Evolutionary conservation across 306 rosid genomes (phyloP), one percentile per base, ranked within the genome.

Genomic region (Prunus armeniaca): DNA sequence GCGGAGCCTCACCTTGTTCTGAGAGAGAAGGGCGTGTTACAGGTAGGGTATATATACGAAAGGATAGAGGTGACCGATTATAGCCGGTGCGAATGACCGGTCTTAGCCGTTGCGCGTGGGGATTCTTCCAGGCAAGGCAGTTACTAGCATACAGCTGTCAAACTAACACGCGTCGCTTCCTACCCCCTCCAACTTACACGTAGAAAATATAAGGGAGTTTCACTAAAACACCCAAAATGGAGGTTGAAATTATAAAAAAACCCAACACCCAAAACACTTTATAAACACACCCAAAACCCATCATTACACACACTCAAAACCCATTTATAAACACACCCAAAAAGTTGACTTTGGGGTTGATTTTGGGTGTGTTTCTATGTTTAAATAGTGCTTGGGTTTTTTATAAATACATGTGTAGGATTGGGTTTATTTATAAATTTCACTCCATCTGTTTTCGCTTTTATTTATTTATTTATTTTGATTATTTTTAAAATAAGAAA

Each of bases 71-170:
- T 78, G 78, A 88, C 79, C 15, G 83, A 85, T 65, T 50, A 45
- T 60, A 75, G 67, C 88, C 89, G 81, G 92, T 83, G 24, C 51
- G 2, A 45, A 76, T 82, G 61, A 88, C 85, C 81, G 68, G 86
- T 82, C 76, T 41, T 50, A 74, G 84, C 86, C 78, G 89, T 77
- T 72, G 78, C 9, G 77, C 57, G 51, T 25, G 46, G 66, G 82
- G 87, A 72, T 84, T 74, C 72, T 85, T 83, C 71, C 50, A 60
- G 87, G 84, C 73, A 65, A 84, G 82, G 87, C 85, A 87, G 96
- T 86, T 83, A 85, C 81, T 28, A 74, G 77, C 12, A 58, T 76
- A 82, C 89, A 87, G 96, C 89, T 88, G 88, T 85, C 78, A 83
- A 67, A 77, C 50, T 4, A 84, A 85, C 96, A 90, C 88, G 88